Evolutionary conservation across 1,284 basidiomycete genomes (phyloP).

Genomic region (Ceratobasidium sp.): DNA sequence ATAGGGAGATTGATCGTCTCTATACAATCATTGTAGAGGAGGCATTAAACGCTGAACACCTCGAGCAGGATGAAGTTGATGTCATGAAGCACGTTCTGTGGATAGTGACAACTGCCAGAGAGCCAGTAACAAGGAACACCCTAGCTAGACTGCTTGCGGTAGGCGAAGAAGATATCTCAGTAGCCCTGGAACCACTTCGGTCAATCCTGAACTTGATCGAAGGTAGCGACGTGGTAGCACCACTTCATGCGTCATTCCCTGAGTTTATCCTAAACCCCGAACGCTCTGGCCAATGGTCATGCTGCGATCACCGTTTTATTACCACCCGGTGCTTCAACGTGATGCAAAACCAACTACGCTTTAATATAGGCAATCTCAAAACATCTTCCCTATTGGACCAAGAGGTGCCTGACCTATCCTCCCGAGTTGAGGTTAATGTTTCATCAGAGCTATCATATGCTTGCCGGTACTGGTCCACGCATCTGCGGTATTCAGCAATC

Average conservation of each 20-base stretch:
- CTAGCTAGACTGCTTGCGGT: neutral
- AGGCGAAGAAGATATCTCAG: neutral
- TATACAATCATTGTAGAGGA: neutral
- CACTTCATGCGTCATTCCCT: neutral
- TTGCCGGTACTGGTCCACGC: constrained; percentile 9
- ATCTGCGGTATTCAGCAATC: neutral
- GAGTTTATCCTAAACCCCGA: neutral
- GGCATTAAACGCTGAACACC: neutral
- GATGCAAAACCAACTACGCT: neutral
- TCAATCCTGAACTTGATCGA: neutral
- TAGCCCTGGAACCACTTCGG: neutral
- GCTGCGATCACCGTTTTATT: neutral
- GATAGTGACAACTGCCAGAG: neutral
- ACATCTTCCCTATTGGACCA: neutral
- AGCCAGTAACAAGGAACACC: neutral
- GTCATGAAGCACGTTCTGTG: no score
- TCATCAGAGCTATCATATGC: neutral
- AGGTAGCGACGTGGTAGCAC: neutral
- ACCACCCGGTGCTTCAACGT: neutral
- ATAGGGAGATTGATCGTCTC: neutral
- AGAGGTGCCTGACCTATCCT: constrained; percentile 1
- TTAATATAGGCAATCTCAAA: neutral
- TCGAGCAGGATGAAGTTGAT: no score
- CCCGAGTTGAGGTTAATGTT: neutral
- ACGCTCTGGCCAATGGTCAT: neutral